These are phyloP conservation scores for Gonium pectorale DNA, from an alignment of 139 green algal species.

Conservation along the genomic window DNA sequence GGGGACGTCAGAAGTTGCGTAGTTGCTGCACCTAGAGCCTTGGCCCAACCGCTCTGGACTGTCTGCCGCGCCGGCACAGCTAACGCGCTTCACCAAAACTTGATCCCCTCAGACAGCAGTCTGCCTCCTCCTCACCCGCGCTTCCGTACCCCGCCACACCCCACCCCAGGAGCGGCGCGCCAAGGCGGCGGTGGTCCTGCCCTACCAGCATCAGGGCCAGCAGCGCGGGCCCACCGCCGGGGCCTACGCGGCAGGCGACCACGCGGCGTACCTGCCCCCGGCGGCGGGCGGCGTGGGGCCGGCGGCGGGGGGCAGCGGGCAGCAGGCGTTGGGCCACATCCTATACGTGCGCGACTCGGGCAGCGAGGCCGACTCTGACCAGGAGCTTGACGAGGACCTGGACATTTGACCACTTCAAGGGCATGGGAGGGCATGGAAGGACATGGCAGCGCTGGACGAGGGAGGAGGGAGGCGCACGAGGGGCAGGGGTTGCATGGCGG, in stretches of 20 bases:
- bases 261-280: slow-evolving; percentile 71
- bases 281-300: slow-evolving; percentile 67
- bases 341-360: slow-evolving; percentile 82
- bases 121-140: neutral
- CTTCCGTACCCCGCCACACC: neutral
- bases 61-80: too few relatives aligned
- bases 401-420: too few relatives aligned
- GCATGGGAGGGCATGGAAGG: too few relatives aligned
- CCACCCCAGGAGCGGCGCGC: slow-evolving; percentile 62
- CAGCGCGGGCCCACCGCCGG: slow-evolving; percentile 29
- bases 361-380: slow-evolving; percentile 81
- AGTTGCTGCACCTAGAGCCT: too few relatives aligned
- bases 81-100: too few relatives aligned
- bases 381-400: slow-evolving; percentile 88
- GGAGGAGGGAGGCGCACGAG: too few relatives aligned
- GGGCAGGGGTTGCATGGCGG: too few relatives aligned
- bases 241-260: slow-evolving; percentile 63
- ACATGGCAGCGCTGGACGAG: neutral
- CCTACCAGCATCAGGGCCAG: slow-evolving; percentile 78
- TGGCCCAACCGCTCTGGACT: too few relatives aligned
- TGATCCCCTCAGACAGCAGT: too few relatives aligned
- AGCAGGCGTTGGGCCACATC: slow-evolving; percentile 73
- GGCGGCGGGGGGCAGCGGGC: neutral
- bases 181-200: slow-evolving; percentile 70
- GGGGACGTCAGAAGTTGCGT: too few relatives aligned